Conservation (phyloP, 345 rosid genomes). For the Turnera subulata region DNA sequence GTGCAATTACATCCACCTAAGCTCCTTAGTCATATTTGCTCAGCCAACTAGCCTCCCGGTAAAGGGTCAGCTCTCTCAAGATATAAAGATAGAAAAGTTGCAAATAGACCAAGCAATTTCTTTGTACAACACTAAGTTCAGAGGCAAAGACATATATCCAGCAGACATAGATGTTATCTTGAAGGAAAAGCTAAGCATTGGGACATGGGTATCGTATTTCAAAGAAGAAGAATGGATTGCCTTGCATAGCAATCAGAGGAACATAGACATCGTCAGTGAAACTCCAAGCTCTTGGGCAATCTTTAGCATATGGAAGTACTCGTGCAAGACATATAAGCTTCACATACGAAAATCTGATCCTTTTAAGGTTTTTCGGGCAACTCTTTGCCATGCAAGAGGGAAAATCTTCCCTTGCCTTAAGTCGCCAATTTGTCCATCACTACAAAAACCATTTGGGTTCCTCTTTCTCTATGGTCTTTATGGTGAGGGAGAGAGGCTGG, state of each 20-base stretch:
- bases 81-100: conserved; percentile 39
- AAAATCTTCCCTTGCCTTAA: conserved; percentile 40
- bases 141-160: conserved; percentile 38
- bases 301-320: conserved; percentile 60
- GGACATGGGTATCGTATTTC: conserved; percentile 56
- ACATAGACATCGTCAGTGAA: conserved; percentile 13
- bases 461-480: conserved; percentile 39
- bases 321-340: conserved; percentile 40
- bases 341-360: conserved; percentile 28
- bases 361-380: conserved; percentile 25
- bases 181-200: conserved; percentile 43
- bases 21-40: conserved; percentile 28
- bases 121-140: conserved; percentile 38
- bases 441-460: conserved; percentile 38
- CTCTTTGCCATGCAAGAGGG: conserved; percentile 28
- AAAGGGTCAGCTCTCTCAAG: conserved; percentile 14
- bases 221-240: conserved; percentile 32
- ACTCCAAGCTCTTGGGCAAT: conserved; percentile 40
- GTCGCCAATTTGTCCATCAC: conserved; percentile 24
- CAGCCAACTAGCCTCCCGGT: conserved; percentile 25
- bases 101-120: conserved; percentile 41
- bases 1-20: conserved; percentile 23
- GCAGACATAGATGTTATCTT: conserved; percentile 40
- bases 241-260: conserved; percentile 8
- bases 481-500: conserved; percentile 48